Base-by-base conservation (phyloP, 2,329 filamentous ascomycete species). In the Colletotrichum costaricense region DNA sequence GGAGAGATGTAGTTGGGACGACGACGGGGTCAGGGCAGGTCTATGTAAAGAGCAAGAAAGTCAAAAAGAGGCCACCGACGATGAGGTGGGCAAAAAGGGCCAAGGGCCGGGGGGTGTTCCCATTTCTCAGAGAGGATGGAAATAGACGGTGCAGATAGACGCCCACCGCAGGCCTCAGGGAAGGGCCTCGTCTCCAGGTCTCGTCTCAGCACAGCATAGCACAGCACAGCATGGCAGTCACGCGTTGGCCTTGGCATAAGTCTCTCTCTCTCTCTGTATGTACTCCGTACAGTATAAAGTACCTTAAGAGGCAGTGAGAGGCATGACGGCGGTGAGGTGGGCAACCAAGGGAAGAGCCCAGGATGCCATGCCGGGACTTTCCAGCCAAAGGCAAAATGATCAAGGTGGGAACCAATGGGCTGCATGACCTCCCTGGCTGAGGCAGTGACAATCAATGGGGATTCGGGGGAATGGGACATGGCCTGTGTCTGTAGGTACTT, bases 391-490 rank as follows among this genome's bases (percentile, higher is more conserved):
- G 58, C 58, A 62, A 26, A 14, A 46, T 19, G 46, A 9, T 30
- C 24, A 63, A 19, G n/a, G 38, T 46, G 67, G 54, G 52, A 46
- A 66, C 67, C 62, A 54, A 59, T 66, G 67, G 35, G 28, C 56
- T 60, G 33, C 56, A 26, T 54, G 57, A 24, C 46, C 42, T 35
- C 54, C 55, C 42, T 58, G 38, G 26, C 38, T 59, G 65, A 55
- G 65, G 65, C 69, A 72, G 69, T 69, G 65, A 69, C 69, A 72
- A 72, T 69, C 69, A 72, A 68, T 54, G 65, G 65, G 38, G 58
- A 26, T 42, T 42, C 38, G 38, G n/a, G 19, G 38, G 58, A 42
- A 24, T 22, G n/a, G 30, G 28, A 16, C 49, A 11, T 67, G 52
- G 65, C 35, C 28, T 24, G 22, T 56, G 28, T 26, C 52, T 11